A percentile compares a stretch with the other conserved stretches of the same genome.
These are phyloP conservation scores for Penicillium fimorum DNA, from an alignment of 495 filamentous ascomycete genomes.

Conservation along the genomic window DNA sequence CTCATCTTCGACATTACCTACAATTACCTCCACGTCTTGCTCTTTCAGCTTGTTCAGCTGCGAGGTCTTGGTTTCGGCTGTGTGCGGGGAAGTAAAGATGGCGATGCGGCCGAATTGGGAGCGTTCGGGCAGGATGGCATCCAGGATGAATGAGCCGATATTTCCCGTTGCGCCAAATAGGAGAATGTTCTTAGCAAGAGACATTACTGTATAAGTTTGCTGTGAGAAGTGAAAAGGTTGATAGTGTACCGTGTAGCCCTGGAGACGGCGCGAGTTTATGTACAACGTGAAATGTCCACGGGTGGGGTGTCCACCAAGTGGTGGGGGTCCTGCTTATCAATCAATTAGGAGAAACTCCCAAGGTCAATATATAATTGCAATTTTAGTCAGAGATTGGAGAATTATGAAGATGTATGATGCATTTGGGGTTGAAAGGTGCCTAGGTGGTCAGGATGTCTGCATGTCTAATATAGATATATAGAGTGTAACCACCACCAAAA, in stretches of 20 bases:
- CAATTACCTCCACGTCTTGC: constrained; percentile 55
- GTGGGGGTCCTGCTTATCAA: constrained; percentile 29
- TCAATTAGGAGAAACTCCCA: neutral
- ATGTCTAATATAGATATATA: neutral
- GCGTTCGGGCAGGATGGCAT: constrained; percentile 54
- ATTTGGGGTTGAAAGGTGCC: neutral
- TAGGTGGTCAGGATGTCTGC: neutral
- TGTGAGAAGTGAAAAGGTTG: neutral
- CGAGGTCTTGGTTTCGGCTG: constrained; percentile 40
- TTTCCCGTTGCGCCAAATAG: constrained; percentile 68
- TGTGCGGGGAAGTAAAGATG: constrained; percentile 62
- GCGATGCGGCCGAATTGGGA: constrained; percentile 52
- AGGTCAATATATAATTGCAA: neutral
- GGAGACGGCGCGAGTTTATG: neutral
- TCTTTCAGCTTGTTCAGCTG: constrained; percentile 42
- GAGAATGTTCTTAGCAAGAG: constrained; percentile 49
- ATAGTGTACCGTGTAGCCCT: neutral
- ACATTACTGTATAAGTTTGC: constrained; percentile 7
- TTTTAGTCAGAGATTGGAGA: neutral
- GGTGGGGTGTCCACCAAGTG: constrained; percentile 6
- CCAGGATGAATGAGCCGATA: constrained; percentile 64
- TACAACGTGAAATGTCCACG: neutral
- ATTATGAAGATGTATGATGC: neutral
- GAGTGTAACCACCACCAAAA: neutral
- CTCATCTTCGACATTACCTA: constrained; percentile 55